Percentiles rank a stretch among this genome's conserved stretches.
phyloP scores from a whole-genome alignment of 148 eudicot species.

The Fallopia convolvulus region DNA sequence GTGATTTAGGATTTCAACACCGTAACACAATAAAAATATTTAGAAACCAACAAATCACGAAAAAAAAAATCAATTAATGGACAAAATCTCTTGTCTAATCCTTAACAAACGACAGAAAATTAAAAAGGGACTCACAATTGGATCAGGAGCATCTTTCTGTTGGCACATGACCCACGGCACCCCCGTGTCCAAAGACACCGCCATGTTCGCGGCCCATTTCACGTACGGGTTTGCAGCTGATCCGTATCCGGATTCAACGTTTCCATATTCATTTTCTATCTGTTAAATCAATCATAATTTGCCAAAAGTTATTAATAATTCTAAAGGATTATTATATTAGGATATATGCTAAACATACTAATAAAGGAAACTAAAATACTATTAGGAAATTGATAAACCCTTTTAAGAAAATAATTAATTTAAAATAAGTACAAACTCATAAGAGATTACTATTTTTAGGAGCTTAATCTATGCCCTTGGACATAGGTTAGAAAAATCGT shows the following conservation, averaged over 20 bases:
- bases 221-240: conserved; percentile 58
- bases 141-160: conserved; percentile 81
- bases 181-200: conserved; percentile 74
- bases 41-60: neutral
- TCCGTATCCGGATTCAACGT: conserved; percentile 52
- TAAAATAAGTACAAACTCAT: too few species aligned
- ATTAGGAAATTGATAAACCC: too few species aligned
- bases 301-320: too few species aligned
- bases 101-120: neutral
- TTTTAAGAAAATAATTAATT: too few species aligned
- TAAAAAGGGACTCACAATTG: conserved; percentile 42
- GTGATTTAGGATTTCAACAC: neutral
- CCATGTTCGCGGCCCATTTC: conserved; percentile 95
- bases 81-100: neutral
- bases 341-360: too few species aligned
- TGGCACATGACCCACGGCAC: conserved; percentile 99
- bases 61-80: neutral
- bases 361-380: too few species aligned
- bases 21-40: neutral
- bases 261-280: conserved; percentile 98
- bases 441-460: too few species aligned
- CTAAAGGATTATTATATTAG: too few species aligned
- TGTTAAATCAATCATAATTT: conserved; percentile 13
- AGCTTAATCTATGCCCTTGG: too few species aligned
- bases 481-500: too few species aligned